Percentiles rank a stretch among this genome's conserved stretches.
These are phyloP conservation scores for Phalaenopsis aphrodite DNA, from an alignment of 106 monocot genomes.

Conservation along the genomic window DNA sequence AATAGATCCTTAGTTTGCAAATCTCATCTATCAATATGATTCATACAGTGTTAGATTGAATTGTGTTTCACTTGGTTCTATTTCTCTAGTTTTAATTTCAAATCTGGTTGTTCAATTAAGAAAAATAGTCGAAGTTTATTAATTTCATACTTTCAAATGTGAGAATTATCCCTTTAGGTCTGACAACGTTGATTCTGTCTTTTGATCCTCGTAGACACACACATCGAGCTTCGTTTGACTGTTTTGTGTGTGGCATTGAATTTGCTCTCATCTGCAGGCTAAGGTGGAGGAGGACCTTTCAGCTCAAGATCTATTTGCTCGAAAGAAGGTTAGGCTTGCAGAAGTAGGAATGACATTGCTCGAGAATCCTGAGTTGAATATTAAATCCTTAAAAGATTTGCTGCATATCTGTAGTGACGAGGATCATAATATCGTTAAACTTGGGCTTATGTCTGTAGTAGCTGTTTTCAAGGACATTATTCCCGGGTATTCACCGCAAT, in stretches of 20 bases:
- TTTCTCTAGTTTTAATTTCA: not conserved
- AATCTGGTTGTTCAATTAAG: not conserved
- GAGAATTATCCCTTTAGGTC: not conserved
- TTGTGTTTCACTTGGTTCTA: not conserved
- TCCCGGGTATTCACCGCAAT: slow-evolving; percentile 56
- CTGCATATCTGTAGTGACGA: slow-evolving; percentile 61
- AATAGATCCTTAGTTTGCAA: not conserved
- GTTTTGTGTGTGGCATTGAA: not conserved
- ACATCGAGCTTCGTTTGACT: not conserved
- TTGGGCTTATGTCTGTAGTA: slow-evolving; percentile 67
- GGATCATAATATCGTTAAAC: slow-evolving; percentile 61
- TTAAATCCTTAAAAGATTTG: slow-evolving; percentile 72
- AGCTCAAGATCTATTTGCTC: slow-evolving; percentile 61
- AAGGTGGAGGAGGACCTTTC: slow-evolving; percentile 78
- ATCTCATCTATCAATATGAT: not conserved
- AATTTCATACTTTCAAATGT: not conserved
- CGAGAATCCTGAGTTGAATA: slow-evolving; percentile 80
- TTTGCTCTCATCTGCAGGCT: slow-evolving; percentile 36
- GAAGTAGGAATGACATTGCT: slow-evolving; percentile 71
- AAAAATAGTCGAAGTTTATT: not conserved
- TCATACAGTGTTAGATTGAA: not conserved
- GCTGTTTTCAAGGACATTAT: slow-evolving; percentile 97
- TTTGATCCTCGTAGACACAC: not conserved
- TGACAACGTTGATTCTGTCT: not conserved
- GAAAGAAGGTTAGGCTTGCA: slow-evolving; percentile 82